Evolutionary conservation across 73 alveolate species (phyloP), one percentile per base, ranked within the genome.

Genomic region (Halteria grandinella): DNA sequence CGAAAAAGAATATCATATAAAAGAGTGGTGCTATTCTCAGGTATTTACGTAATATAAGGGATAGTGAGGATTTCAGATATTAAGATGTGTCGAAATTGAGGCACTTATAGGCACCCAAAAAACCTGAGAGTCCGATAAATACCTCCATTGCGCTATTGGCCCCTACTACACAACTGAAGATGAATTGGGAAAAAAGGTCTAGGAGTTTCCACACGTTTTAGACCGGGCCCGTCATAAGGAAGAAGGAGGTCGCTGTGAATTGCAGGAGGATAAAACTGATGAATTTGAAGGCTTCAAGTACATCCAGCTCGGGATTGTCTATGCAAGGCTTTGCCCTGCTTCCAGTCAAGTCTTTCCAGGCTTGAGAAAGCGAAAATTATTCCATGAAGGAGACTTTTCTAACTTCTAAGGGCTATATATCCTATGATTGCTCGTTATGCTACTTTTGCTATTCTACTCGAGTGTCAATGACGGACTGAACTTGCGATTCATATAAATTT

Each of bases 1-100:
- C 87, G 50, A 75, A 75, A 78, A 75, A 75, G 1, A 75, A 29
- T 8, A 58, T 51, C 45, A 39, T n/a, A 21, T 75, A 75, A 28
- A 51, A 75, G 33, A 55, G 24, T 14, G 87, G 87, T 2, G 55
- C 17, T 0, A 75, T 5, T 57, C 87, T 33, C 44, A 75, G 15
- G 4, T 51, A 7, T 43, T 57, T 75, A 36, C 76, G 39, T 10
- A 70, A 55, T n/a, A n/a, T n/a, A n/a, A n/a, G n/a, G n/a, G n/a
- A n/a, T n/a, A n/a, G n/a, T n/a, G n/a, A 11, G 83, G 47, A 23
- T 49, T 64, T 25, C 51, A 51, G 23, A 45, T 50, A n/a, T 70
- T 40, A 8, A 49, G 14, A 6, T 24, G 43, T 21, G n/a, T 7
- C 5, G 47, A 36, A 7, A 5, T 7, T 36, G 47, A 36, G 11